Evolutionary conservation across 1,284 basidiomycete species (phyloP).

Genomic region (Fomitopsis betulina): DNA sequence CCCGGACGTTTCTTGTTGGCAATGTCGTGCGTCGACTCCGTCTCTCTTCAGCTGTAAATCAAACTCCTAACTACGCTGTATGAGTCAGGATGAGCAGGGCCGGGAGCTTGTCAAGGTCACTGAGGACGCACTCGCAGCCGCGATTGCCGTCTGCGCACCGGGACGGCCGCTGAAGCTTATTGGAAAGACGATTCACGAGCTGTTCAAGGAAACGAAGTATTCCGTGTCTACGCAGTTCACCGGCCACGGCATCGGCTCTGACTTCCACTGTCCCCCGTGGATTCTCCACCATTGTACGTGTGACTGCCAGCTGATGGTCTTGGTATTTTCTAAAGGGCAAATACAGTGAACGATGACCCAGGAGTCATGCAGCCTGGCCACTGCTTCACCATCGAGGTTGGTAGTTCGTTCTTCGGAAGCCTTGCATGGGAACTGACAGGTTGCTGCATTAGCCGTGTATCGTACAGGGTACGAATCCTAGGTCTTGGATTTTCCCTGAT

Average conservation of each 20-base stretch:
- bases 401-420: conserved; percentile 4
- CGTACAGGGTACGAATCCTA: conserved; percentile 66
- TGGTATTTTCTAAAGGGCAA: not conserved
- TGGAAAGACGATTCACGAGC: conserved; percentile 68
- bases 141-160: conserved; percentile 75
- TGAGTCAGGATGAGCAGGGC: conserved; percentile 59
- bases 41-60: not conserved
- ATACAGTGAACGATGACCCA: conserved; percentile 70
- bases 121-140: conserved; percentile 64
- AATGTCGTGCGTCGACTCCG: conserved; percentile 46
- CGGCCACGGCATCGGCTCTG: conserved; percentile 84
- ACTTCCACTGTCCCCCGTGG: conserved; percentile 84
- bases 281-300: conserved; percentile 67
- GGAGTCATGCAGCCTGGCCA: conserved; percentile 79
- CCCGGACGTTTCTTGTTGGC: conserved; percentile 76
- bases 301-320: not conserved
- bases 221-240: conserved; percentile 74
- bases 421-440: not conserved
- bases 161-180: conserved; percentile 72
- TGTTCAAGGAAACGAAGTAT: conserved; percentile 39
- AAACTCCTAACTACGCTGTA: not conserved
- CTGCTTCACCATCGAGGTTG: conserved; percentile 86
- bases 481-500: conserved; percentile 77
- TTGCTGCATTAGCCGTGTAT: conserved; percentile 55
- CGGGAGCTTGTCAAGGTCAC: conserved; percentile 59